These are phyloP conservation scores for Pseudocercospora pini-densiflorae DNA, from an alignment of 2,329 filamentous ascomycete species.

Conservation along the genomic window DNA sequence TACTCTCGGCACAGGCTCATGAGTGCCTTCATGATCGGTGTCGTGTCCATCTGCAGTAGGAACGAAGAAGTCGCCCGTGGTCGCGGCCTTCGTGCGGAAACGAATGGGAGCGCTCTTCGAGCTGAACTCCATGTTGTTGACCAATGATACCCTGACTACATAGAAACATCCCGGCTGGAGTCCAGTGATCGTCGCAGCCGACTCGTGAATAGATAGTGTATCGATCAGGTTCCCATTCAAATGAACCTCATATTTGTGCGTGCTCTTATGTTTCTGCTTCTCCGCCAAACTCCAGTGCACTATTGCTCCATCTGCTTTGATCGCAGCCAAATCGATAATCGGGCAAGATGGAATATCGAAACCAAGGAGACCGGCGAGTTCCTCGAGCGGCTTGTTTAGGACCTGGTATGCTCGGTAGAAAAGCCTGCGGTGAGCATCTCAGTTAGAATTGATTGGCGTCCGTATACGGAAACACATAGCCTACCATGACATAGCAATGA, in stretches of 20 bases:
- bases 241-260: constrained; percentile 87
- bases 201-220: constrained; percentile 79
- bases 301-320: constrained; percentile 83
- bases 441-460: background rate
- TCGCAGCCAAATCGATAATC: constrained; percentile 86
- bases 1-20: constrained; percentile 57
- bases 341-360: constrained; percentile 92
- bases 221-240: constrained; percentile 85
- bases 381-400: constrained; percentile 85
- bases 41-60: constrained; percentile 34
- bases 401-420: constrained; percentile 86
- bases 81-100: constrained; percentile 67
- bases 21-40: constrained; percentile 47
- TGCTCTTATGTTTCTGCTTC: constrained; percentile 56
- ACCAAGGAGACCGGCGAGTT: constrained; percentile 80
- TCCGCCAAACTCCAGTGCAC: constrained; percentile 77
- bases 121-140: constrained; percentile 90
- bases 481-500: constrained; percentile 30
- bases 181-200: constrained; percentile 88
- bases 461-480: background rate
- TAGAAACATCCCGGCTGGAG: constrained; percentile 88
- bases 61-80: constrained; percentile 50
- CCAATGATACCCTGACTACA: constrained; percentile 88
- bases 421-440: constrained; percentile 47
- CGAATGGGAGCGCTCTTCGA: constrained; percentile 85